Conservation (phyloP, 306 rosid genomes). For the Fragaria ananassa region DNA sequence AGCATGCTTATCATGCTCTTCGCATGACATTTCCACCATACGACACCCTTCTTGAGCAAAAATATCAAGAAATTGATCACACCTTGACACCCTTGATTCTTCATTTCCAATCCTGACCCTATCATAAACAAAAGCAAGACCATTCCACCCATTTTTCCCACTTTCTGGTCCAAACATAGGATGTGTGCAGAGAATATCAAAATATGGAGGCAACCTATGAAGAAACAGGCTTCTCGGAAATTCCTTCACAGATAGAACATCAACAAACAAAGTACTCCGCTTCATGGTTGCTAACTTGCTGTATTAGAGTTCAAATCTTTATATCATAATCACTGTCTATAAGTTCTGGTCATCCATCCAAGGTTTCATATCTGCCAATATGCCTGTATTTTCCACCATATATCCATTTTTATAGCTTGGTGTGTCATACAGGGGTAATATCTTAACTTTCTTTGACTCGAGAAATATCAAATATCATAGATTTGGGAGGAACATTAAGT, state of each 20-base stretch:
- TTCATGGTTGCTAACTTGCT: slow-evolving; percentile 24
- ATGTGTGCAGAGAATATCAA: slow-evolving; percentile 83
- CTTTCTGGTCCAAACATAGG: slow-evolving; percentile 99
- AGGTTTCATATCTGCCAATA: too few relatives aligned
- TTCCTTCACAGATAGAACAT: slow-evolving; percentile 90
- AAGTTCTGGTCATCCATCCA: too few relatives aligned
- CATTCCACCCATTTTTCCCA: slow-evolving; percentile 77
- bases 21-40: slow-evolving; percentile 94
- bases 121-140: slow-evolving; percentile 70
- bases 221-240: slow-evolving; percentile 77
- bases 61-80: slow-evolving; percentile 64
- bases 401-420: too few relatives aligned
- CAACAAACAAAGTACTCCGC: slow-evolving; percentile 84
- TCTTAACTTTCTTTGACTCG: too few relatives aligned
- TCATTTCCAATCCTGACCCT: slow-evolving; percentile 64
- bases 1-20: slow-evolving; percentile 79
- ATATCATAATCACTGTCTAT: too few relatives aligned
- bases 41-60: slow-evolving; percentile 75
- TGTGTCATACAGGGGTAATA: too few relatives aligned
- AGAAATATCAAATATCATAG: too few relatives aligned
- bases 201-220: slow-evolving; percentile 53
- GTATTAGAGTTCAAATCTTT: too few relatives aligned
- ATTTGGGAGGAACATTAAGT: too few relatives aligned
- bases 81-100: slow-evolving; percentile 53
- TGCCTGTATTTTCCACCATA: too few relatives aligned